Evolutionary conservation across 2,329 filamentous ascomycete genomes (phyloP), one percentile per base, ranked within the genome.

Genomic region (Talaromyces sp.): DNA sequence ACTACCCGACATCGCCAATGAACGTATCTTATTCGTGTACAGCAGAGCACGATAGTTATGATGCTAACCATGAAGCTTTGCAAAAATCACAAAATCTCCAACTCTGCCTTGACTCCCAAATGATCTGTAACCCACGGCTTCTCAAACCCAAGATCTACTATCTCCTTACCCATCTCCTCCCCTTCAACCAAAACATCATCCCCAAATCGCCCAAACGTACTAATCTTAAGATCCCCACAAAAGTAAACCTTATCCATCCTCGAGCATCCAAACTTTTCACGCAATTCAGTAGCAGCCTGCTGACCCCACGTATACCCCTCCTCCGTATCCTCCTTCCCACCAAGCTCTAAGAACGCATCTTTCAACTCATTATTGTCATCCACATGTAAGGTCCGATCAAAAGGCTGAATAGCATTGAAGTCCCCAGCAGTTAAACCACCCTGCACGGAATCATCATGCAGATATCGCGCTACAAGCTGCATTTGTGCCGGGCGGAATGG

Each of bases 91-190:
- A 17, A 20, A 40, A 20, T 16, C 19, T 40, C 37, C 17, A 40
- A 7, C 16, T 40, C 37, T 11, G 37, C 37, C 37, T 5, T 40
- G 19, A 40, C 37, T 10, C 37, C 37, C 37, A 40, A 19, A 20
- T 40, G 37, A 40, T 40, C 37, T 16, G 37, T 40, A 20, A 40
- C 37, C 37, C 37, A 40, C 17, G 37, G 37, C 37, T 40, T 40
- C 37, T 40, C 37, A 40, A 40, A 40, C 5, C 37, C 37, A 3
- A 40, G 16, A 4, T 40, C 37, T 4, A 40, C 37, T 11, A 40
- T 10, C 16, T 16, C 17, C 8, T 20, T 40, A 5, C 37, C 14
- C 11, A 11, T 20, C 17, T 40, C 37, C 17, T 40, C 14, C 10
- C 37, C 37, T 5, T 40, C 37, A 16, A 40, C 9, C 3, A 40